Evolutionary conservation across 805 yeast species (phyloP), one percentile per base, ranked within the genome.

Genomic region (Candida endomychidarum): DNA sequence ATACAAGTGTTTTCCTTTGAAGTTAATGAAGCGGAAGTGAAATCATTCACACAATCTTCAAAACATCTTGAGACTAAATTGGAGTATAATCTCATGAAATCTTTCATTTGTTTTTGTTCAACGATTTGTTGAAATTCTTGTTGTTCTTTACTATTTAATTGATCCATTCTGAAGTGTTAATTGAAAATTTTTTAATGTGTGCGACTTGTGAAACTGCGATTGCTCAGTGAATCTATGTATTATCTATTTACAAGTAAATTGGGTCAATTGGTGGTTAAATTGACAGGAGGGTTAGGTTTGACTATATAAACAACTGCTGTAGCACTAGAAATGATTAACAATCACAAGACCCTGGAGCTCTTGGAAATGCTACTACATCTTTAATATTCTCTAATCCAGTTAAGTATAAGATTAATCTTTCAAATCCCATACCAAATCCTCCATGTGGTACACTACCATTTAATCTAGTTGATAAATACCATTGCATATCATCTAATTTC

Each of bases 41-140:
- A 91, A 66, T 93, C 99, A 65, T 90, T 91, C 61, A 93, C 96
- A 73, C 99, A 93, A 71, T 93, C 98, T 46, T 80, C 80, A 74
- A 93, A 93, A 74, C 99, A 93, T 74, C 96, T 85, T 67, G 91
- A 95, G 39, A 93, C 98, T 56, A 93, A 78, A 62, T 85, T 84
- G 50, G 98, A 89, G 78, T 93, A 93, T 43, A 80, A 80, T 63
- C 93, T 84, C 98, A 93, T 91, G 83, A 91, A 93, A 66, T 91
- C 99, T 68, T 86, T 86, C 96, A 93, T 90, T 71, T 91, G 99
- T 76, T 91, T 91, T 63, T 86, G 90, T 72, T 91, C 99, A 50
- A 91, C 96, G 49, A 91, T 72, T 65, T 83, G 90, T 70, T 89
- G 96, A 70, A 91, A 91, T 56, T 89, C 91, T 69, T 89, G 96